Conservation (phyloP, 345 rosid species). For the Eutrema japonicum region DNA sequence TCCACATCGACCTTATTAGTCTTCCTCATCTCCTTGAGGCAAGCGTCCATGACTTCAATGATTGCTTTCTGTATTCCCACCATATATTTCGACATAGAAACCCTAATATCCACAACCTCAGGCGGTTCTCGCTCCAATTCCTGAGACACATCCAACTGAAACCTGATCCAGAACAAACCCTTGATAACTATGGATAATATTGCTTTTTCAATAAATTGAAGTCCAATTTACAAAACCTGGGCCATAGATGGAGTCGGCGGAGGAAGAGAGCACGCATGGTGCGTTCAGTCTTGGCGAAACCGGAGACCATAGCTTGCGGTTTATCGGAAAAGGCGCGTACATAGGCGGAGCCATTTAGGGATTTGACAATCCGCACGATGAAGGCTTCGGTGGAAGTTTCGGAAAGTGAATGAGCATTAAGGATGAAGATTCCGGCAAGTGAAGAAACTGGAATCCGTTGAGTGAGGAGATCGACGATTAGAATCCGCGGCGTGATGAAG, state of each 20-base stretch:
- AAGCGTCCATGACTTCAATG: constrained; percentile 88
- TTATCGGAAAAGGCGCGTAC: constrained; percentile 78
- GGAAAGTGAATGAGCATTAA: constrained; percentile 65
- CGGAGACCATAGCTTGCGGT: constrained; percentile 88
- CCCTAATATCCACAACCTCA: constrained; percentile 83
- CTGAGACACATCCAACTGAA: constrained; percentile 89
- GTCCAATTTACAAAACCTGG: constrained; percentile 70
- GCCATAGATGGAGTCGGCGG: constrained; percentile 81
- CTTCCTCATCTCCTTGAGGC: constrained; percentile 96
- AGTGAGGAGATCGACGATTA: constrained; percentile 83
- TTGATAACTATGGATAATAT: constrained; percentile 2
- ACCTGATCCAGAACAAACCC: constrained; percentile 69
- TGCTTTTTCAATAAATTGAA: not conserved
- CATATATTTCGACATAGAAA: constrained; percentile 84
- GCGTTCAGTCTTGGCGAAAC: constrained; percentile 91
- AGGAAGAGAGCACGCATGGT: constrained; percentile 77
- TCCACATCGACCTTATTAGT: constrained; percentile 95
- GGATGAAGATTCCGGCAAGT: constrained; percentile 68
- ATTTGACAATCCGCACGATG: constrained; percentile 74
- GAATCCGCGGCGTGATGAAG: constrained; percentile 86
- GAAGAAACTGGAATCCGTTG: constrained; percentile 61
- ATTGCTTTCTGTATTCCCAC: constrained; percentile 89
- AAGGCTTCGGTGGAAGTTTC: constrained; percentile 95
- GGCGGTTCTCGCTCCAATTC: constrained; percentile 87
- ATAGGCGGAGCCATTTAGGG: constrained; percentile 51